Evolutionary conservation across 768 basidiomycete genomes (phyloP).

Genomic region (Lepiota brunneoincarnata): DNA sequence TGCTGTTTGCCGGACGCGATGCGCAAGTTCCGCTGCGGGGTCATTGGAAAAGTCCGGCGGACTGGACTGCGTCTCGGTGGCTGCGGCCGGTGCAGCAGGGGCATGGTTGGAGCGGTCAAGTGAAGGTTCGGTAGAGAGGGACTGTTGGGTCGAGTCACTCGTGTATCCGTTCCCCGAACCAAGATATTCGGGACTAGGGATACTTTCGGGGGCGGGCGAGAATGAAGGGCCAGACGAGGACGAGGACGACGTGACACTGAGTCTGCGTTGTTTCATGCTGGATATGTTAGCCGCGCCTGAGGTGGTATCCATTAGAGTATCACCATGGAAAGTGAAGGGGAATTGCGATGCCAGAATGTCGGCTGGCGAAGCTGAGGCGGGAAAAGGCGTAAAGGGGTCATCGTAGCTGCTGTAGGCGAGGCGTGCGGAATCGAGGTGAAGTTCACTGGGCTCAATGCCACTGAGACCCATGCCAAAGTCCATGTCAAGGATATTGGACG

Average conservation of each 20-base stretch:
- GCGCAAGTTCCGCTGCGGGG: conserved; percentile 42
- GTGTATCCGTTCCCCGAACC: conserved; percentile 15
- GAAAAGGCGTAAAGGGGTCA: conserved; percentile 20
- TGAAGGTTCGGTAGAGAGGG: conserved; percentile 7
- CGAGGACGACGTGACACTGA: conserved; percentile 54
- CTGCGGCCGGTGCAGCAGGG: background rate
- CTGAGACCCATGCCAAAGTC: conserved; percentile 48
- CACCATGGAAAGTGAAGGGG: conserved; percentile 40
- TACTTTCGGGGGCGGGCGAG: conserved; percentile 45
- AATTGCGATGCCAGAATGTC: conserved; percentile 28
- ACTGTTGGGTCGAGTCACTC: conserved; percentile 22
- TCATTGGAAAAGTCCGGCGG: conserved; percentile 17
- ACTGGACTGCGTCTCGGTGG: background rate
- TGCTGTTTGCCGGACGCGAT: conserved; percentile 48
- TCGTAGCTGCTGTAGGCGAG: conserved; percentile 24
- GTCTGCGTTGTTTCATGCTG: conserved; percentile 33
- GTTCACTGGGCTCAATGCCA: conserved; percentile 60
- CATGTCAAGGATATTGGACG: conserved; percentile 31
- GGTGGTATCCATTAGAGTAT: conserved; percentile 19
- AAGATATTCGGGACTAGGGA: conserved; percentile 21
- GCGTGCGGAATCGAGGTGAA: conserved; percentile 45
- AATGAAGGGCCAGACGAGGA: conserved; percentile 55
- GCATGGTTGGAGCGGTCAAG: background rate
- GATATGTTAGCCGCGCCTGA: conserved; percentile 24
- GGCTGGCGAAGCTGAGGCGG: conserved; percentile 17